These are phyloP conservation scores for Fusarium sp. DNA, from an alignment of 2,329 filamentous ascomycete species.

Conservation along the genomic window DNA sequence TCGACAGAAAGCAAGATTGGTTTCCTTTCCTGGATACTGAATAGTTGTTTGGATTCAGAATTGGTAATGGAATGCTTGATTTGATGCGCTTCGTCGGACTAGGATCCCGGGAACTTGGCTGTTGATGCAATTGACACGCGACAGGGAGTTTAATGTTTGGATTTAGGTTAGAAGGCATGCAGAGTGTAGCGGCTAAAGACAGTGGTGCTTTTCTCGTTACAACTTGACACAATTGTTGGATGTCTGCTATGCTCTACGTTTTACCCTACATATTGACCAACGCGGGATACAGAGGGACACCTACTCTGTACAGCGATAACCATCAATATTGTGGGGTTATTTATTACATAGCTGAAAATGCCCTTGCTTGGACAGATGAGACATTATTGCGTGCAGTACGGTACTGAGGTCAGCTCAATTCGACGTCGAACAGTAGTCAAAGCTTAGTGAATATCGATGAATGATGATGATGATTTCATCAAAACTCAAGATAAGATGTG, in stretches of 20 bases:
- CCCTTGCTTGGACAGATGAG: background rate
- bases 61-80: constrained; percentile 41
- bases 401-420: constrained; percentile 29
- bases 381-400: background rate
- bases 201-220: background rate
- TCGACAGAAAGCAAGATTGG: constrained; percentile 27
- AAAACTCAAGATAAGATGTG: constrained; percentile 39
- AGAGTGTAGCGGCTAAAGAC: background rate
- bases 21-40: constrained; percentile 32
- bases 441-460: constrained; percentile 21
- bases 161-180: constrained; percentile 22
- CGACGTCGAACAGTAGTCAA: constrained; percentile 3
- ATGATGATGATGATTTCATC: constrained; percentile 37
- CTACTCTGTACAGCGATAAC: constrained; percentile 3
- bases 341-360: constrained; percentile 23
- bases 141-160: constrained; percentile 17
- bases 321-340: constrained; percentile 17
- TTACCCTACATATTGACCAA: background rate
- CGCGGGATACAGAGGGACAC: constrained; percentile 14
- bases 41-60: constrained; percentile 33
- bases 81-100: constrained; percentile 31
- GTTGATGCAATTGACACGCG: constrained; percentile 19
- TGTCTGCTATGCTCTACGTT: background rate
- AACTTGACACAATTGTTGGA: background rate
- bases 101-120: constrained; percentile 10